Evolutionary conservation across 2,329 filamentous ascomycete genomes (phyloP), one percentile per base, ranked within the genome.

Genomic region (Scleromitrula shiraiana): DNA sequence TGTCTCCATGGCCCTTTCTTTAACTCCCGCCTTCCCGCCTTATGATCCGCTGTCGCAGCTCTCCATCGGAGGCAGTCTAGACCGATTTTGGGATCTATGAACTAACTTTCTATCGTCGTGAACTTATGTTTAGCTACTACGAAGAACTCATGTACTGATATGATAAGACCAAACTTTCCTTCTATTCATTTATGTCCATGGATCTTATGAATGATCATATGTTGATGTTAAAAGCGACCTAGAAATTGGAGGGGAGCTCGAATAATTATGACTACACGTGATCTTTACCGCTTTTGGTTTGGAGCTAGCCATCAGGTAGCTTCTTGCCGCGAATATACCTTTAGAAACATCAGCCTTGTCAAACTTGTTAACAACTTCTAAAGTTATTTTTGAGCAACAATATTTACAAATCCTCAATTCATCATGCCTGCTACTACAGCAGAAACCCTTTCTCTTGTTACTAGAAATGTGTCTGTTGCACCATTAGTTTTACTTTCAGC

Each of bases 401-500:
- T 50, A 41, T 41, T 33, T 41, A 53, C 36, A 36, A 46, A 44
- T 35, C 42, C 46, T 46, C 42, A 47, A 39, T 44, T 61, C 69
- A 80, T 65, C 67, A 97, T 97, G 91, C 91, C 90, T 71, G 83
- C 91, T 69, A 97, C 91, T 58, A 96, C 91, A 67, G 88, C 90
- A 69, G 91, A 97, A 75, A 94, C 91, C 58, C 82, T 96, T 68
- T 94, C 88, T 60, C 84, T 97, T 67, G 89, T 96, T 68, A 91
- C 83, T 63, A 83, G 88, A 69, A 95, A 85, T 70, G 93, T 98
- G 69, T 95, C 91, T 59, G 91, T 98, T 70, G 93, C 93, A 63
- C 93, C 93, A 61, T 83, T 98, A 67, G 93, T 98, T 63, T 88
- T 98, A 60, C 88, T 98, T 64, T 97, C 91, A 57, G 90, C 85